Conservation (phyloP, 2,329 filamentous ascomycete species). For the Neofusicoccum sp. region DNA sequence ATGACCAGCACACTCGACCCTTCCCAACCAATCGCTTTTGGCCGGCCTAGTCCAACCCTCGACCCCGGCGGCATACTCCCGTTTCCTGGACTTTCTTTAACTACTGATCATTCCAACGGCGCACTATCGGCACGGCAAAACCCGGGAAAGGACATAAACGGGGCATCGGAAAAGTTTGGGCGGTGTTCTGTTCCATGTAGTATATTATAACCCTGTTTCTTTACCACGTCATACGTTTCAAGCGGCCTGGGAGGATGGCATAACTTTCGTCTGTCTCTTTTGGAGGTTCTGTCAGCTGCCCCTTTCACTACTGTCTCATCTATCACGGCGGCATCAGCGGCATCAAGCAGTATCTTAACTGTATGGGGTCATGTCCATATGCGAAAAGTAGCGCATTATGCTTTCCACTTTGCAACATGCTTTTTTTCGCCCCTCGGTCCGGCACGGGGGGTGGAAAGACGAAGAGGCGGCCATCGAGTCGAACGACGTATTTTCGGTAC, state of each 20-base stretch:
- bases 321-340: slow-evolving; percentile 13
- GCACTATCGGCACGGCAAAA: slow-evolving; percentile 9
- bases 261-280: background rate
- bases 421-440: background rate
- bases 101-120: slow-evolving; percentile 6
- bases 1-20: background rate
- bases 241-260: background rate
- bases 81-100: slow-evolving; percentile 1
- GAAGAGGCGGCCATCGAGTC: background rate
- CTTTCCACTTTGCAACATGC: background rate
- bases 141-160: background rate
- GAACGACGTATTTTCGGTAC: background rate
- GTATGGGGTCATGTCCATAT: background rate
- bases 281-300: background rate
- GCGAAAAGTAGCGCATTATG: background rate
- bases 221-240: background rate
- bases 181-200: slow-evolving; percentile 11
- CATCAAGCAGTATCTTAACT: slow-evolving; percentile 4
- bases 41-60: background rate
- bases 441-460: background rate
- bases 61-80: background rate
- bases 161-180: slow-evolving; percentile 10
- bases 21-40: background rate
- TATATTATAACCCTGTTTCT: background rate
- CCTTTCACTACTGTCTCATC: slow-evolving; percentile 2